phyloP scores from a whole-genome alignment of 805 yeast species.

The Pichia californica region DNA sequence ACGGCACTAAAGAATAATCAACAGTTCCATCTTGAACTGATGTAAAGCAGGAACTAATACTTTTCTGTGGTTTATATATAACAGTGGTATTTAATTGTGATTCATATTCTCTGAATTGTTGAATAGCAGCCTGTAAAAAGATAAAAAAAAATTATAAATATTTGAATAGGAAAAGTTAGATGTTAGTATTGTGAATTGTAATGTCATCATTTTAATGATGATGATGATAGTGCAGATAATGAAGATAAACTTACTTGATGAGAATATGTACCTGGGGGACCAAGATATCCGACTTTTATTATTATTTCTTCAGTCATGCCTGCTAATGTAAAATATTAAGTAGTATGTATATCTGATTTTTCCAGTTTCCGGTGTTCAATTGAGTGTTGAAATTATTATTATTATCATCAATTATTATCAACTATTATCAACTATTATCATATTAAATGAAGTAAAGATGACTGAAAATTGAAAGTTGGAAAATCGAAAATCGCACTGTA shows the following conservation, averaged over 20 bases:
- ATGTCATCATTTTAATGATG: too few relatives aligned
- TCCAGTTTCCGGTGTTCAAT: too few relatives aligned
- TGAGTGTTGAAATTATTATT: too few relatives aligned
- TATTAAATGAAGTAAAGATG: too few relatives aligned
- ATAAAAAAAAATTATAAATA: neutral
- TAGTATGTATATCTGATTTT: too few relatives aligned
- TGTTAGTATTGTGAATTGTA: too few relatives aligned
- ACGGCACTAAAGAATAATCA: slow-evolving; percentile 77
- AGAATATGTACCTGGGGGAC: slow-evolving; percentile 91
- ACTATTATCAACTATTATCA: too few relatives aligned
- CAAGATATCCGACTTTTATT: slow-evolving; percentile 63
- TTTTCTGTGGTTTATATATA: slow-evolving; percentile 30
- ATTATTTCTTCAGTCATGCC: neutral
- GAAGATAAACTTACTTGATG: slow-evolving; percentile 59
- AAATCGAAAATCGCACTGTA: too few relatives aligned
- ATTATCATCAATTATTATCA: too few relatives aligned
- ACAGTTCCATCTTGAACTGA: slow-evolving; percentile 38
- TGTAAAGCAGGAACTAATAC: slow-evolving; percentile 59
- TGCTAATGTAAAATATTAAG: neutral
- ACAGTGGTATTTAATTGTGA: slow-evolving; percentile 19
- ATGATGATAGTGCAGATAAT: too few relatives aligned
- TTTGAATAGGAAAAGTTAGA: too few relatives aligned
- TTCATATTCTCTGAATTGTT: slow-evolving; percentile 28
- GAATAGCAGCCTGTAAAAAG: slow-evolving; percentile 38
- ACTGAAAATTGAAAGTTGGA: too few relatives aligned